These are phyloP conservation scores for Diplodia scrobiculata DNA, from an alignment of 2,329 filamentous ascomycete genomes.

Conservation along the genomic window DNA sequence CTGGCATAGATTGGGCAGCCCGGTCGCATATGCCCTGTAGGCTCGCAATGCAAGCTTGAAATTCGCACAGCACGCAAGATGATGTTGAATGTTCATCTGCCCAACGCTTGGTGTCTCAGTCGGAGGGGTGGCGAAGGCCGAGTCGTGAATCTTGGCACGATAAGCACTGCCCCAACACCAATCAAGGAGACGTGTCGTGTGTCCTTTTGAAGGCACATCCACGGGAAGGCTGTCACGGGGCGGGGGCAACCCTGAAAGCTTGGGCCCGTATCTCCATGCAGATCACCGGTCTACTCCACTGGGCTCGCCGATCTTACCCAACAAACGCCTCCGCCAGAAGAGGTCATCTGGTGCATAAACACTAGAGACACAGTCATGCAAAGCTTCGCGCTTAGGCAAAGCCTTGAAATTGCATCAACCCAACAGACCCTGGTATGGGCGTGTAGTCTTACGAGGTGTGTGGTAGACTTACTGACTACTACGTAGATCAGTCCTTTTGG, in stretches of 20 bases:
- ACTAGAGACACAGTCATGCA: slow-evolving; percentile 4
- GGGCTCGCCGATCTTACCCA: slow-evolving; percentile 5
- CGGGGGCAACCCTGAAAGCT: slow-evolving; percentile 23
- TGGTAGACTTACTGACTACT: no score
- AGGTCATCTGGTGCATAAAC: slow-evolving; percentile 18
- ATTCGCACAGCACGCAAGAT: not conserved
- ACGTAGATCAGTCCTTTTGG: no score
- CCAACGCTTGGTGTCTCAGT: not conserved
- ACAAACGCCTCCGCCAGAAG: slow-evolving; percentile 10
- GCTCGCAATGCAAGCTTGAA: slow-evolving; percentile 20
- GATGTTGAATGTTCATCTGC: not conserved
- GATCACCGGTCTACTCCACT: slow-evolving; percentile 12
- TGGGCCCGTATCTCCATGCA: slow-evolving; percentile 20
- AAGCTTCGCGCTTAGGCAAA: not conserved
- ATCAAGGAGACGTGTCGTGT: slow-evolving; percentile 13
- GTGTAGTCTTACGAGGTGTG: not conserved
- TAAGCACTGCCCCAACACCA: slow-evolving; percentile 11
- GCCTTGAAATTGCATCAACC: not conserved
- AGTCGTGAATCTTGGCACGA: slow-evolving; percentile 8
- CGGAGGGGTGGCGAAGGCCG: slow-evolving; percentile 4
- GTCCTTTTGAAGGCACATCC: not conserved
- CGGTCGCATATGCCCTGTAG: slow-evolving; percentile 10
- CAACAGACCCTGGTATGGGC: not conserved
- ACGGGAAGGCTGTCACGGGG: not conserved
- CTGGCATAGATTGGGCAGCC: slow-evolving; percentile 25